These are phyloP conservation scores for Hymenotorrendiella dingleyae DNA, from an alignment of 2,329 filamentous ascomycete species.

Conservation along the genomic window DNA sequence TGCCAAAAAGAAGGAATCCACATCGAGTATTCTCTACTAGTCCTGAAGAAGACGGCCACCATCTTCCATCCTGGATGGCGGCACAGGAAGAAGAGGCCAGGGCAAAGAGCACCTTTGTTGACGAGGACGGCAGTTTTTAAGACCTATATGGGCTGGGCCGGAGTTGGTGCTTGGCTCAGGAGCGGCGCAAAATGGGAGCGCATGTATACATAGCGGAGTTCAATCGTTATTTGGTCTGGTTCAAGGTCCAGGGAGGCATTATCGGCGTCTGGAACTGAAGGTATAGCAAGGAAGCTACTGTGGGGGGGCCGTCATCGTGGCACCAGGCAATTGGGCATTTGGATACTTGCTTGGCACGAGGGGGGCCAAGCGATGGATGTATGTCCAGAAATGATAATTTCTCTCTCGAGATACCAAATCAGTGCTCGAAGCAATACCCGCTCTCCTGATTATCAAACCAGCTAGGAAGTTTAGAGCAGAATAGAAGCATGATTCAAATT, in stretches of 20 bases:
- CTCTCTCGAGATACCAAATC: too few relatives aligned
- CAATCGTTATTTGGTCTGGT: neutral
- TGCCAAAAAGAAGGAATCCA: constrained; percentile 22
- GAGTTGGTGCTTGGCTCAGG: neutral
- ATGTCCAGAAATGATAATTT: too few relatives aligned
- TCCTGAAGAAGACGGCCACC: constrained; percentile 29
- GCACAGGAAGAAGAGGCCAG: constrained; percentile 33
- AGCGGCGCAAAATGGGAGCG: neutral
- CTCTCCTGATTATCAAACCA: too few relatives aligned
- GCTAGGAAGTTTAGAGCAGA: too few relatives aligned
- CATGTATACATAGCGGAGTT: constrained; percentile 4
- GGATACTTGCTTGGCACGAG: constrained; percentile 1
- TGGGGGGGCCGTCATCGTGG: too few relatives aligned
- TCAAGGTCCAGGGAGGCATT: neutral
- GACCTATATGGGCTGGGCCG: too few relatives aligned
- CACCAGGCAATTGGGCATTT: too few relatives aligned
- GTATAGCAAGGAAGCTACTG: too few relatives aligned
- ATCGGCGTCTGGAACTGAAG: constrained; percentile 3
- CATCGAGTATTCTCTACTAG: constrained; percentile 24
- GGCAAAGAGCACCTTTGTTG: constrained; percentile 28
- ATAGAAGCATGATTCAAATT: too few relatives aligned
- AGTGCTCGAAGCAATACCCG: too few relatives aligned
- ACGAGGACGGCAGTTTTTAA: constrained; percentile 24
- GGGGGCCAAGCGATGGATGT: too few relatives aligned
- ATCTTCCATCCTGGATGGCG: constrained; percentile 29